Conservation (phyloP, 805 yeast genomes). For the Cyberlindnera samutprakarnensis region DNA sequence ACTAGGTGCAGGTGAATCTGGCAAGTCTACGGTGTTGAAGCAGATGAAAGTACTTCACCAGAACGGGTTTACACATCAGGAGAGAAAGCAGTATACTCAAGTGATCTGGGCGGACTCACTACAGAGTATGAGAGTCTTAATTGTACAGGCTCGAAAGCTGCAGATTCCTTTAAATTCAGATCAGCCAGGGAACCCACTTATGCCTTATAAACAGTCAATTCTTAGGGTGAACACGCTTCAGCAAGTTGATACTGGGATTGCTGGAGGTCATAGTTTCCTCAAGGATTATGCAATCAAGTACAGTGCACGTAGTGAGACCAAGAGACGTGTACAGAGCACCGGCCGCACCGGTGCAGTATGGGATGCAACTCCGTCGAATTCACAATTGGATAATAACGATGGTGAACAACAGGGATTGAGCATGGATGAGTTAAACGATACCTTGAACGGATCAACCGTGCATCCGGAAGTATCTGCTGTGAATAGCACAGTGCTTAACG, state of each 20-base stretch:
- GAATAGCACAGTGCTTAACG: conserved; percentile 8
- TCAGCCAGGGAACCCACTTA: conserved; percentile 38
- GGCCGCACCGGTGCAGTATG: conserved; percentile 36
- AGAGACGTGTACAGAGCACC: conserved; percentile 46
- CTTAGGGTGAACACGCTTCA: conserved; percentile 52
- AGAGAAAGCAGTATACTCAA: conserved; percentile 71
- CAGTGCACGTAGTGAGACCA: conserved; percentile 44
- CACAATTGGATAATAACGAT: conserved; percentile 7
- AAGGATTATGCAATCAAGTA: conserved; percentile 59
- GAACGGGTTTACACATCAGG: conserved; percentile 75
- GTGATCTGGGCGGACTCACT: conserved; percentile 92
- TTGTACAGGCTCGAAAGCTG: conserved; percentile 66
- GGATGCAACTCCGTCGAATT: too few species aligned
- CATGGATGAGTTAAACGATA: conserved; percentile 15
- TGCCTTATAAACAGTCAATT: conserved; percentile 39
- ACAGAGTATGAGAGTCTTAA: conserved; percentile 71
- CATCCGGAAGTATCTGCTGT: conserved; percentile 20
- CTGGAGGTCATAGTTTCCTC: conserved; percentile 58
- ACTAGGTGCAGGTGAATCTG: conserved; percentile 93
- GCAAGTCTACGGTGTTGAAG: conserved; percentile 87
- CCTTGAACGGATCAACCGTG: conserved; percentile 12
- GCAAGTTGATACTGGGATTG: conserved; percentile 55
- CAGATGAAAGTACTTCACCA: conserved; percentile 83
- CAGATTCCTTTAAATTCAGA: conserved; percentile 65
- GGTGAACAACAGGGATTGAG: conserved; percentile 4